Percentiles rank a stretch among this genome's conserved stretches.
Evolutionary conservation across 1,284 basidiomycete genomes (phyloP).

Genomic region (Ceratobasidium theobromae): DNA sequence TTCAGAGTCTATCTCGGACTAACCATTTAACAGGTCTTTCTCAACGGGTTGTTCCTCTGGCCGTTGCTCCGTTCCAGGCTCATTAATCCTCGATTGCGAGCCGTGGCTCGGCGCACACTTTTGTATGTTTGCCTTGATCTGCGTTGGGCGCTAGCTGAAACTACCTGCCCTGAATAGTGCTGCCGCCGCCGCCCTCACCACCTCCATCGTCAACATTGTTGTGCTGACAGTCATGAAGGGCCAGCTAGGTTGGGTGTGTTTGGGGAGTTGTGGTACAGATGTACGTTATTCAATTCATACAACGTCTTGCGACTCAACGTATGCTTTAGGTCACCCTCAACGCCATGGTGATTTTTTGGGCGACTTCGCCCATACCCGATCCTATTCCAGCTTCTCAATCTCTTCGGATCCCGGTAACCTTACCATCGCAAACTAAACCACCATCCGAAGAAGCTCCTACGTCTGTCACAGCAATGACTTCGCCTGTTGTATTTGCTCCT

Average conservation of each 20-base stretch:
- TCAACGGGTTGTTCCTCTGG: conserved; percentile 52
- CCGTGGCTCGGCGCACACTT: conserved; percentile 49
- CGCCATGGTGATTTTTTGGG: conserved; percentile 49
- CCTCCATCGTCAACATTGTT: conserved; percentile 48
- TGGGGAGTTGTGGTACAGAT: conserved; percentile 55
- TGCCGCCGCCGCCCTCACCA: neutral
- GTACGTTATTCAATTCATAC: conserved; percentile 35
- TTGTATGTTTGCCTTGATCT: conserved; percentile 41
- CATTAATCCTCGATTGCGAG: conserved; percentile 45
- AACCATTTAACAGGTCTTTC: conserved; percentile 38
- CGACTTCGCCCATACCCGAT: conserved; percentile 38
- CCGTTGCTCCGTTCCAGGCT: conserved; percentile 48
- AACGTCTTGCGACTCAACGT: neutral
- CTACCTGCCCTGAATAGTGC: neutral
- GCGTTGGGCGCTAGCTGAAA: neutral
- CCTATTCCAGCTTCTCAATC: neutral
- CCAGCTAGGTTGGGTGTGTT: conserved; percentile 56
- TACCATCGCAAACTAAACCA: neutral
- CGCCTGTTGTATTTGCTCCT: neutral
- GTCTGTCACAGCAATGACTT: neutral
- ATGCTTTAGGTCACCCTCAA: conserved; percentile 44
- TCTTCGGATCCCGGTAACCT: neutral
- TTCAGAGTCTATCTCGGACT: neutral
- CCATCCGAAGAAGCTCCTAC: neutral
- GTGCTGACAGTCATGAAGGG: conserved; percentile 54